phyloP scores from a whole-genome alignment of 129 eudicot species.

The Apium graveolens region DNA sequence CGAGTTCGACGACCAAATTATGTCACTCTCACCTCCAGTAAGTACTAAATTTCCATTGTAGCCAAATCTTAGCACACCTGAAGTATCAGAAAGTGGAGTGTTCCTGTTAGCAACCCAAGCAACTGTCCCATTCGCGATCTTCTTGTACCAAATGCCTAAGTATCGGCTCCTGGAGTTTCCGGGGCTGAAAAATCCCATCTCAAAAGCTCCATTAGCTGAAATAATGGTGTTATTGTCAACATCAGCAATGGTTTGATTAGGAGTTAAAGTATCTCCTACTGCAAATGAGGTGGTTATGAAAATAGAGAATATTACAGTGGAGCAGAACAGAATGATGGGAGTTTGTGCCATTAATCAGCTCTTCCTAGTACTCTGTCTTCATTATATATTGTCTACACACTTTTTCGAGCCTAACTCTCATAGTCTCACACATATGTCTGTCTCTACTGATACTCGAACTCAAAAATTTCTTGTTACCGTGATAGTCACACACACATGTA shows the following conservation, averaged over 20 bases:
- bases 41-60: background rate
- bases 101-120: constrained; percentile 7
- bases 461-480: no score
- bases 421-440: no score
- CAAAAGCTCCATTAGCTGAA: constrained; percentile 2
- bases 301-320: background rate
- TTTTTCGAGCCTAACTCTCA: no score
- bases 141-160: constrained; percentile 3
- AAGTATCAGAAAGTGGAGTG: background rate
- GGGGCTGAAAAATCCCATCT: constrained; percentile 7
- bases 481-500: no score
- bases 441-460: no score
- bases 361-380: background rate
- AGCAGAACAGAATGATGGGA: background rate
- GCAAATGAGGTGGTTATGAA: background rate
- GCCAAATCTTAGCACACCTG: background rate
- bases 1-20: background rate
- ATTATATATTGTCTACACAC: background rate
- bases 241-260: background rate
- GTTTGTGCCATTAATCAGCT: background rate
- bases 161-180: constrained; percentile 4
- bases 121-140: background rate
- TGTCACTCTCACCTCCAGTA: no score
- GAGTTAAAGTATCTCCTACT: background rate
- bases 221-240: background rate